A percentile compares a stretch with the other conserved stretches of the same genome.
Conservation (phyloP, 495 filamentous ascomycete species). For the Rhizodiscina lignyota region DNA sequence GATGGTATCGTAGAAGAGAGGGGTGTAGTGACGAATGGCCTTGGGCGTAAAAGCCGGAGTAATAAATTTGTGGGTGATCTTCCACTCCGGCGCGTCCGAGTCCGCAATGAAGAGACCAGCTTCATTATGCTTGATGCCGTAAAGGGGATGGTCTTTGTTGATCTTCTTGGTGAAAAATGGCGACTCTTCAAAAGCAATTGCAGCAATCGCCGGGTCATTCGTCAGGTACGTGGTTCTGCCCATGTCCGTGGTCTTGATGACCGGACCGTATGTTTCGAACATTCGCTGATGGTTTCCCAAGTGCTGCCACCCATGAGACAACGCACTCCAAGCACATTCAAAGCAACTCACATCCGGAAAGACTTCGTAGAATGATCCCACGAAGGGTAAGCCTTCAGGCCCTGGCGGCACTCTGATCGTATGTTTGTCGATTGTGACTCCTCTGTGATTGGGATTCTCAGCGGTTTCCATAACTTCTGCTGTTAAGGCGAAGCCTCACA, state of each 20-base stretch:
- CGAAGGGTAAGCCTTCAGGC: too few relatives aligned
- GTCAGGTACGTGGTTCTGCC: conserved; percentile 32
- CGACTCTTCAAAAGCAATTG: conserved; percentile 26
- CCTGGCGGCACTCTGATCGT: too few relatives aligned
- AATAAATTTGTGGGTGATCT: conserved; percentile 35
- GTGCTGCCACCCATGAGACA: too few relatives aligned
- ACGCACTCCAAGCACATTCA: too few relatives aligned
- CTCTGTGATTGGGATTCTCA: too few relatives aligned
- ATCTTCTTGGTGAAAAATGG: conserved; percentile 37
- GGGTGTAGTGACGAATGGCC: conserved; percentile 37
- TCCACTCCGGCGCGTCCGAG: conserved; percentile 31
- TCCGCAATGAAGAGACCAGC: conserved; percentile 39
- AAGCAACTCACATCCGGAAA: too few relatives aligned
- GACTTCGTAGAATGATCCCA: conserved; percentile 37
- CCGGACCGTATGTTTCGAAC: conserved; percentile 32
- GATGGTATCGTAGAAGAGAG: conserved; percentile 33
- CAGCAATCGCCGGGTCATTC: conserved; percentile 28
- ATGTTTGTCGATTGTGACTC: too few relatives aligned
- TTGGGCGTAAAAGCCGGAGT: conserved; percentile 36
- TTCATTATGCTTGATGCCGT: conserved; percentile 25
- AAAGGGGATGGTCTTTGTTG: conserved; percentile 31
- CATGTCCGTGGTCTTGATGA: conserved; percentile 38
- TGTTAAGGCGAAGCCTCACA: too few relatives aligned
- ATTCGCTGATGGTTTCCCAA: conserved; percentile 41
- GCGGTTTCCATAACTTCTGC: too few relatives aligned